Base-by-base conservation (phyloP, 345 rosid genomes). In the Populus alba region DNA sequence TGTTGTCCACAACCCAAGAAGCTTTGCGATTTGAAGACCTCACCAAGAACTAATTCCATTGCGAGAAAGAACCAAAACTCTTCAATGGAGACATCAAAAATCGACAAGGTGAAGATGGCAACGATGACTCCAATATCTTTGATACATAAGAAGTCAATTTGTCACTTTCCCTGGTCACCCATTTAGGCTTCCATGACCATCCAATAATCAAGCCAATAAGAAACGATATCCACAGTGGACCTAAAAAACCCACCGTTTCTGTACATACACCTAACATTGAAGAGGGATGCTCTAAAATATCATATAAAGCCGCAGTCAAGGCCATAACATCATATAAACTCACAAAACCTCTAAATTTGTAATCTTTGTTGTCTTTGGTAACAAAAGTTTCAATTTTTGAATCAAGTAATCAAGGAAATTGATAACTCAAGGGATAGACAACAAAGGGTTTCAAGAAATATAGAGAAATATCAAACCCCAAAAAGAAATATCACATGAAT, bases 171-270 rank as follows among this genome's bases (percentile, higher is more conserved):
- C 57, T 41, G 35, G 35, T 43, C 22, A 29, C 92, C 91, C 90
- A 89, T 74, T 75, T 87, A 20, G 95, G 92, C 82, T 85, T 91
- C 97, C 95, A 92, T 7, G 75, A 35, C 94, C 94, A 91, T 47
- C 95, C 94, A 18, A 92, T 65, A 9, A 87, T 17, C 57, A 91
- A 72, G 6, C 97, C 97, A 45, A 87, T 72, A 3, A 89, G 79
- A 77, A 92, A 90, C 11, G 91, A 88, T 69, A 90, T n/a, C 87
- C 91, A 87, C 2, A 90, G 79, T 38, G 79, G 68, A 81, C 79
- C 82, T 51, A 89, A 66, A 70, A 75, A 75, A 72, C 77, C 65
- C 65, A 76, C 43, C 72, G 41, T 69, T 16, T 79, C 86, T 5
- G 68, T 43, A 66, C 77, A 75, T 51, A 80, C 20, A 71, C 85